phyloP scores from a whole-genome alignment of 768 basidiomycete species.

The Leucosporidium creatinivorum region DNA sequence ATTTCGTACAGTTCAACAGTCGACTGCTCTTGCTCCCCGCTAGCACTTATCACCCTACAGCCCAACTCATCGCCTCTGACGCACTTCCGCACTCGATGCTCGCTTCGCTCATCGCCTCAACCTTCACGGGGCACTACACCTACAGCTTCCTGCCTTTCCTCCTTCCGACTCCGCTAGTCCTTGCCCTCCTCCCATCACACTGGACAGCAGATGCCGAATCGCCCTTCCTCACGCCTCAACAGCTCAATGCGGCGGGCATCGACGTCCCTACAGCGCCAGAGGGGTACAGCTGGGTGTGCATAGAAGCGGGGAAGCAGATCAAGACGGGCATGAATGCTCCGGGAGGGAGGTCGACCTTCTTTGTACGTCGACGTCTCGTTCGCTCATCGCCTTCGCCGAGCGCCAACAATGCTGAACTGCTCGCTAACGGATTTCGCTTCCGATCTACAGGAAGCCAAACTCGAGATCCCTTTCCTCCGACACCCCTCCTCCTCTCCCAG shows the following conservation, averaged over 20 bases:
- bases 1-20: too few relatives aligned
- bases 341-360: constrained; percentile 10
- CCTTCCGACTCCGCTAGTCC: constrained; percentile 13
- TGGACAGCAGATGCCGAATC: neutral
- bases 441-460: constrained; percentile 30
- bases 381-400: neutral
- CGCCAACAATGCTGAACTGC: too few relatives aligned
- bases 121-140: constrained; percentile 22
- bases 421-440: too few relatives aligned
- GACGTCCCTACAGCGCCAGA: neutral
- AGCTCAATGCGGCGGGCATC: neutral
- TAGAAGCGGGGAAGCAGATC: constrained; percentile 25
- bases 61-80: too few relatives aligned
- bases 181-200: constrained; percentile 10
- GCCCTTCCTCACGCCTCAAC: neutral
- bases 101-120: neutral
- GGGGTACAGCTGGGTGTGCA: constrained; percentile 8
- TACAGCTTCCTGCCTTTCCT: constrained; percentile 5
- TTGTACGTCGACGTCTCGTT: neutral
- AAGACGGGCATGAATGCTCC: constrained; percentile 12
- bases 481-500: neutral
- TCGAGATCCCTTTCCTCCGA: constrained; percentile 24
- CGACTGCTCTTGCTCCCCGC: too few relatives aligned
- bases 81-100: too few relatives aligned
- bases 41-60: too few relatives aligned